Evolutionary conservation across 164 flowering plant species (phyloP).

Genomic region (Liquidambar formosana): DNA sequence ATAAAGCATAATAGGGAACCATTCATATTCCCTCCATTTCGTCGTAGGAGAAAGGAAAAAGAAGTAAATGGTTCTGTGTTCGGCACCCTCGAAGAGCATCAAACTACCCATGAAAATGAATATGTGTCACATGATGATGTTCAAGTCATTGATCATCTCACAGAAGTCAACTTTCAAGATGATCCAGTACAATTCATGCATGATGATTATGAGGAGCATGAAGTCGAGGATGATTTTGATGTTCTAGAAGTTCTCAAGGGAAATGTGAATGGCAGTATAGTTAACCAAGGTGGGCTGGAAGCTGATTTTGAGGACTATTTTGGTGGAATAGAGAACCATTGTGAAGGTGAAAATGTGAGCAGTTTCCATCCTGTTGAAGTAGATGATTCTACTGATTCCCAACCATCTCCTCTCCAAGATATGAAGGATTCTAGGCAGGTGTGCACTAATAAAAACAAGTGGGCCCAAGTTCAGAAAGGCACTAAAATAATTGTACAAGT

Average conservation of each 20-base stretch:
- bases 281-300: conserved; percentile 36
- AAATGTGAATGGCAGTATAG: conserved; percentile 46
- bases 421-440: conserved; percentile 22
- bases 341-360: conserved; percentile 24
- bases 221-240: conserved; percentile 49
- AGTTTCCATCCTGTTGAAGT: conserved; percentile 24
- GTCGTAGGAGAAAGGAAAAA: conserved; percentile 30
- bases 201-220: conserved; percentile 59
- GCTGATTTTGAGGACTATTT: conserved; percentile 36
- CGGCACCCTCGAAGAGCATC: conserved; percentile 24
- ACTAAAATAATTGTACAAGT: conserved; percentile 94
- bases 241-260: conserved; percentile 35
- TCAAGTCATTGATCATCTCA: conserved; percentile 30
- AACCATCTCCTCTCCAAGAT: conserved; percentile 21
- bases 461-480: conserved; percentile 75
- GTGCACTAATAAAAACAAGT: conserved; percentile 39
- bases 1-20: conserved; percentile 75
- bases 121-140: conserved; percentile 24
- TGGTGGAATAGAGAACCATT: conserved; percentile 34
- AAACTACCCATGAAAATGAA: conserved; percentile 24
- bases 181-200: conserved; percentile 29
- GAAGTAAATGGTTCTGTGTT: conserved; percentile 28
- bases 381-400: conserved; percentile 29
- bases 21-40: conserved; percentile 71
- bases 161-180: conserved; percentile 43